These are phyloP conservation scores for Ceratobasidium sp. DNA, from an alignment of 1,284 basidiomycete species.

Conservation along the genomic window DNA sequence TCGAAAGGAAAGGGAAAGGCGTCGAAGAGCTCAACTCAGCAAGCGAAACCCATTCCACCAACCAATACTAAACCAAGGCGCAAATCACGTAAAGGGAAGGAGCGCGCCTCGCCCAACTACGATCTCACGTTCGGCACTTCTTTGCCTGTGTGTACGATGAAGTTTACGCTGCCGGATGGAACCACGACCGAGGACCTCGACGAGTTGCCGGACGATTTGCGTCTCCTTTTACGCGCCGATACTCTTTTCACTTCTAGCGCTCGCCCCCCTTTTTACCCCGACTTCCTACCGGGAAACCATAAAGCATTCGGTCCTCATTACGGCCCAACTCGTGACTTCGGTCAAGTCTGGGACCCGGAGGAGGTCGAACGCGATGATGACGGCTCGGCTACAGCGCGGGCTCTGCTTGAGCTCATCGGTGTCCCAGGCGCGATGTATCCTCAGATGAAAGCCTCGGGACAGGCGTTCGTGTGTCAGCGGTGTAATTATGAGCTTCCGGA, in stretches of 20 bases:
- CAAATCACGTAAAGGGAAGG: background rate
- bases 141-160: background rate
- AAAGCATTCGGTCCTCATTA: background rate
- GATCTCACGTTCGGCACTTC: background rate
- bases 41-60: too few relatives aligned
- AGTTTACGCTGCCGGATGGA: background rate
- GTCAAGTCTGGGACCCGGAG: background rate
- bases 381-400: background rate
- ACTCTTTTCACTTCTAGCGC: background rate
- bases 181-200: background rate
- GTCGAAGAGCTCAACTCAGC: too few relatives aligned
- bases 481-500: background rate
- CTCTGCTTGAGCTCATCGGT: background rate
- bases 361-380: background rate
- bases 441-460: background rate
- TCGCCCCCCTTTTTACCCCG: background rate
- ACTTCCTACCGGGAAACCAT: background rate
- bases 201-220: conserved; percentile 8
- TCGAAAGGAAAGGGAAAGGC: too few relatives aligned
- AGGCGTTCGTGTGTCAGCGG: background rate
- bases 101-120: background rate
- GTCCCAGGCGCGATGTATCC: background rate
- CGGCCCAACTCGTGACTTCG: background rate
- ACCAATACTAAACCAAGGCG: too few relatives aligned
- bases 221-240: conserved; percentile 1